Evolutionary conservation across 441 rosid genomes (phyloP).

Genomic region (Bocquillonia castaneifolia): DNA sequence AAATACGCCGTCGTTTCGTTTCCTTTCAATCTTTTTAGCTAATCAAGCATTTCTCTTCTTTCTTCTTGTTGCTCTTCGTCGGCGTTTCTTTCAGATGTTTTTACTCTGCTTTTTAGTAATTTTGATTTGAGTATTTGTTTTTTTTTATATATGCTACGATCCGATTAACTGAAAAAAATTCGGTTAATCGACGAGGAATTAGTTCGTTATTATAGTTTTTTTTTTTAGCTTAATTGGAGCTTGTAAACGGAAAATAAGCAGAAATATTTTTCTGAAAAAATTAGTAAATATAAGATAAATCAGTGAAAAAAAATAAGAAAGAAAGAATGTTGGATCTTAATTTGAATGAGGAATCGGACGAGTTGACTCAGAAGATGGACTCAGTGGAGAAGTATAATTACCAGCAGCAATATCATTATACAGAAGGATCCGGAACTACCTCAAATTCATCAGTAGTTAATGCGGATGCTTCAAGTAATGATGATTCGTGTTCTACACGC

Average conservation of each 20-base stretch:
- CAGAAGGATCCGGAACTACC: constrained; percentile 62
- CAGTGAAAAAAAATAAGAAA: too few species aligned
- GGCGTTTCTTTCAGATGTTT: too few species aligned
- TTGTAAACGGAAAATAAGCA: too few species aligned
- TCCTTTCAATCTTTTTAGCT: background rate
- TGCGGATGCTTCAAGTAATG: constrained; percentile 59
- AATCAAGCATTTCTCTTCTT: background rate
- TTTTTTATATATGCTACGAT: background rate
- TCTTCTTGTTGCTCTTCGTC: background rate
- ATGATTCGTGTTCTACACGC: constrained; percentile 69
- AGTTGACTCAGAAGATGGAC: constrained; percentile 47
- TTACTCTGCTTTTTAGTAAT: too few species aligned
- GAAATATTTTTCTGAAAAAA: too few species aligned
- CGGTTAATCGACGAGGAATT: background rate
- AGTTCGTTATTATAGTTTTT: background rate
- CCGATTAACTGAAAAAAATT: background rate
- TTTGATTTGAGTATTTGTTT: background rate
- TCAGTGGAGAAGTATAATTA: constrained; percentile 31
- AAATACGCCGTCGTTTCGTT: constrained; percentile 26
- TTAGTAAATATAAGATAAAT: too few species aligned
- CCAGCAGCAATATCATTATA: constrained; percentile 5
- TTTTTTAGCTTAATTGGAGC: too few species aligned
- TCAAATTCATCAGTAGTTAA: constrained; percentile 81
- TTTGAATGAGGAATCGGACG: constrained; percentile 51
- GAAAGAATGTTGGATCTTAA: constrained; percentile 77